Evolutionary conservation across 208 protist genomes (phyloP).

Genomic region (Trypanosoma scelopori): DNA sequence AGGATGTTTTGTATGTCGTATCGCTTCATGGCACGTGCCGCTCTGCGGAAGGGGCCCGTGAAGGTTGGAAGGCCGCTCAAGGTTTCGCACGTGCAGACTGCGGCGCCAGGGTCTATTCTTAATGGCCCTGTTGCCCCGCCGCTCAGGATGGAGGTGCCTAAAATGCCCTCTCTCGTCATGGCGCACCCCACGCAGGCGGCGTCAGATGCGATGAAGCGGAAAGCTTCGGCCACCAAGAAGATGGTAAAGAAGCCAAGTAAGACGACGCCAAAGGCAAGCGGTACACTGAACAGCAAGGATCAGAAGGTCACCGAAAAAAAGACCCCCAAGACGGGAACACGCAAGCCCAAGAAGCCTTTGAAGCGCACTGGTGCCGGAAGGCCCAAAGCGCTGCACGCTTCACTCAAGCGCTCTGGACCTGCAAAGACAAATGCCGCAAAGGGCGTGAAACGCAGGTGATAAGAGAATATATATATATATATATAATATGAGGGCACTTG

Average conservation of each 20-base stretch:
- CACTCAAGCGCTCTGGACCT: not conserved
- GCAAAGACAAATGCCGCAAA: slow-evolving; percentile 9
- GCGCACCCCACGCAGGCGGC: not conserved
- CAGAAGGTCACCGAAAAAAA: slow-evolving; percentile 8
- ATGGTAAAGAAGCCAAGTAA: slow-evolving; percentile 2
- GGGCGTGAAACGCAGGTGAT: slow-evolving; percentile 8
- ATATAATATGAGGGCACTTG: too few species aligned
- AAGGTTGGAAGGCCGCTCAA: slow-evolving; percentile 14
- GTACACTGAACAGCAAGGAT: not conserved
- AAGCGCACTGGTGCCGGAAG: not conserved
- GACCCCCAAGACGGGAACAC: slow-evolving; percentile 17
- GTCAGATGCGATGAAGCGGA: not conserved
- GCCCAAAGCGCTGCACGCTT: not conserved
- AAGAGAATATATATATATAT: too few species aligned
- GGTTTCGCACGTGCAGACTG: not conserved
- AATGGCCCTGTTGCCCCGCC: slow-evolving; percentile 15
- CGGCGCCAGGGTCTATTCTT: slow-evolving; percentile 5
- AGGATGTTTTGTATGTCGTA: slow-evolving; percentile 19
- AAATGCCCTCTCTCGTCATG: slow-evolving; percentile 18
- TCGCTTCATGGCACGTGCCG: slow-evolving; percentile 18
- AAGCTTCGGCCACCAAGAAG: not conserved
- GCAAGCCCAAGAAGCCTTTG: slow-evolving; percentile 22
- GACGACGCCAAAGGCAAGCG: not conserved
- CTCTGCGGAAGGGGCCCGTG: slow-evolving; percentile 1
- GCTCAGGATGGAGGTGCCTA: slow-evolving; percentile 19